Evolutionary conservation across 441 rosid genomes (phyloP), one percentile per base, ranked within the genome.

Genomic region (Adansonia gregorii): DNA sequence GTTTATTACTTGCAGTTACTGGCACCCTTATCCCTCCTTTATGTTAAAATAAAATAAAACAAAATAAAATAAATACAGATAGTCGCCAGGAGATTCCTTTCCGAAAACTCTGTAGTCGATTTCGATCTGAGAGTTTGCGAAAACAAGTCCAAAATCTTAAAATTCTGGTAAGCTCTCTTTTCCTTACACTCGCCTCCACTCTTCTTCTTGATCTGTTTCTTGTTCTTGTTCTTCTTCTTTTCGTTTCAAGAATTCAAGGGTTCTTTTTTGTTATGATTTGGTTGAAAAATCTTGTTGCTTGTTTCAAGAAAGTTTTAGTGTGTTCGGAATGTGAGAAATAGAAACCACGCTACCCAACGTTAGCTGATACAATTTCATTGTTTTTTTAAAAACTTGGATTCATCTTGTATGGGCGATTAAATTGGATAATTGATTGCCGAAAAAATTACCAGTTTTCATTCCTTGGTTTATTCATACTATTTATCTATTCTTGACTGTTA

Each of bases 111-210:
- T 43, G 35, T 49, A 35, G 39, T 35, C 39, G 39, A 35, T 9
- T 43, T 45, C 55, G 35, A 45, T 67, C 72, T 67, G 72, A 67
- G 35, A 43, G 19, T 61, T 45, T 43, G 72, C 55, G 4, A 67
- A 46, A 67, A 45, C 73, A 48, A 6, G 3, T 68, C 20, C 41
- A 6, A 48, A 12, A 22, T 27, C 64, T 17, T 54, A 49, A 55
- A 55, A 8, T 55, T 55, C 51, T 35, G 75, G 64, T 54, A 72
- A 10, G 75, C 49, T 35, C 64, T 2, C 31, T 20, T 72, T 17
- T 72, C 63, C 6, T 9, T 27, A 17, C 24, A 31, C 48, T 31
- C 9, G 1, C 48, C 43, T 20, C 4, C 9, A 1, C 17, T 14
- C 67, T 63, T 14, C 46, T 15, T 2, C 15, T 14, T 64, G 9